Evolutionary conservation across 75 land plant genomes (phyloP).

Genomic region (Sequoia sempervirens): DNA sequence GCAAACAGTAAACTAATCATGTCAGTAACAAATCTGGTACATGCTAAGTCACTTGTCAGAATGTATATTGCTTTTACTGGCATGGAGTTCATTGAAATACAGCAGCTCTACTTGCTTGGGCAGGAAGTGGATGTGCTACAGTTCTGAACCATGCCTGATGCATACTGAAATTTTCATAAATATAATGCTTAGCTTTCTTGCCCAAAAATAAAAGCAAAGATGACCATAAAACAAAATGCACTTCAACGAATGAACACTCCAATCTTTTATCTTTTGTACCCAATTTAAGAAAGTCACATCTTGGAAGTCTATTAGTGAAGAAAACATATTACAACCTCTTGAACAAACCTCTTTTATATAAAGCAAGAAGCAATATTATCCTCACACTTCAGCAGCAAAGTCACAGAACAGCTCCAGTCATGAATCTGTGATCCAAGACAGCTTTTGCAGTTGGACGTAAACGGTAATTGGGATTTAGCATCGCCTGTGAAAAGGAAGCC

Average conservation of each 20-base stretch:
- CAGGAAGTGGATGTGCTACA: background rate
- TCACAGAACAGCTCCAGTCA: constrained; percentile 54
- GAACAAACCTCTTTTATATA: background rate
- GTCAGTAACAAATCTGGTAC: background rate
- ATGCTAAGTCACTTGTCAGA: background rate
- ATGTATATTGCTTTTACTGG: background rate
- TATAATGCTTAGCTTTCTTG: background rate
- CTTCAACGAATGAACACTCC: background rate
- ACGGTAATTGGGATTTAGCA: constrained; percentile 88
- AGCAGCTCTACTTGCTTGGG: background rate
- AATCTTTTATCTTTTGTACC: background rate
- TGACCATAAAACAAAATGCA: background rate
- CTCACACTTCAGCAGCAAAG: background rate
- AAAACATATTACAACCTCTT: background rate
- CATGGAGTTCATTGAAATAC: background rate
- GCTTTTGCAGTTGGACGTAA: constrained; percentile 78
- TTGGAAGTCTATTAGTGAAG: background rate
- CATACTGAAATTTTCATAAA: background rate
- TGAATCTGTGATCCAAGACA: constrained; percentile 75
- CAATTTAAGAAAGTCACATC: background rate
- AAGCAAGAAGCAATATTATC: background rate
- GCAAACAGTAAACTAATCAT: background rate
- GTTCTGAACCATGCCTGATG: background rate
- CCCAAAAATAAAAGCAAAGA: background rate
- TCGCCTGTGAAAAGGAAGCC: constrained; percentile 52